These are phyloP conservation scores for Aspergillus transmontanensis DNA, from an alignment of 2,329 filamentous ascomycete genomes.

Conservation along the genomic window DNA sequence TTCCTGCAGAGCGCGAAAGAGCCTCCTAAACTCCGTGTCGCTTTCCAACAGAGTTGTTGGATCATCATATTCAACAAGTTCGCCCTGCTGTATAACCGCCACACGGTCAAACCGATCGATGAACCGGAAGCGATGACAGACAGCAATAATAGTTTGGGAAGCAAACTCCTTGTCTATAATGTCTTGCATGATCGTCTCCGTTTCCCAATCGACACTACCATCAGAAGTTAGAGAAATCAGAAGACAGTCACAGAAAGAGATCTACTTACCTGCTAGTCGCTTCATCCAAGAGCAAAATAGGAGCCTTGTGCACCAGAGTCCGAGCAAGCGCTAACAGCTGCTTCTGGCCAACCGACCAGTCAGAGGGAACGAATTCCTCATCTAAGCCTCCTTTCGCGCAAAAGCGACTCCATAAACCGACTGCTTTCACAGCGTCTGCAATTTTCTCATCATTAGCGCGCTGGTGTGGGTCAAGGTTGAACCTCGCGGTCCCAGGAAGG, in stretches of 20 bases:
- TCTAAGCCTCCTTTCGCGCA: conserved; percentile 26
- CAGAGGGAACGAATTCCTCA: conserved; percentile 38
- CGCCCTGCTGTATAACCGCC: conserved; percentile 26
- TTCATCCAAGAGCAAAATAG: conserved; percentile 22
- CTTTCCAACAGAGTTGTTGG: conserved; percentile 6
- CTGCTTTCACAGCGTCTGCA: conserved; percentile 22
- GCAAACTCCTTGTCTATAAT: conserved; percentile 29
- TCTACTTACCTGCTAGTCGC: conserved; percentile 22
- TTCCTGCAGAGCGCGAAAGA: background rate
- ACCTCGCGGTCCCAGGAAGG: conserved; percentile 25
- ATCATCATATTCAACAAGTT: conserved; percentile 19
- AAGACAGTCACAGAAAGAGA: background rate
- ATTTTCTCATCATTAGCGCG: conserved; percentile 26
- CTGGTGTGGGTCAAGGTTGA: conserved; percentile 35
- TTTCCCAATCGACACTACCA: conserved; percentile 18
- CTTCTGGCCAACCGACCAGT: conserved; percentile 70
- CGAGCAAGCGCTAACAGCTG: conserved; percentile 73
- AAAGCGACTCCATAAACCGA: conserved; percentile 29
- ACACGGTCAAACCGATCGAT: conserved; percentile 31
- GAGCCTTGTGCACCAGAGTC: conserved; percentile 53
- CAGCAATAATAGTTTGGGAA: conserved; percentile 30
- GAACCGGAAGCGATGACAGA: conserved; percentile 30
- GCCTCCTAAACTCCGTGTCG: background rate
- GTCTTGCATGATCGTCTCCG: conserved; percentile 28
- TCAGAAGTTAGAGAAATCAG: background rate